A percentile compares a stretch with the other conserved stretches of the same genome.
phyloP scores from a whole-genome alignment of 2,329 filamentous ascomycete genomes.

The Calonectria crousiana region DNA sequence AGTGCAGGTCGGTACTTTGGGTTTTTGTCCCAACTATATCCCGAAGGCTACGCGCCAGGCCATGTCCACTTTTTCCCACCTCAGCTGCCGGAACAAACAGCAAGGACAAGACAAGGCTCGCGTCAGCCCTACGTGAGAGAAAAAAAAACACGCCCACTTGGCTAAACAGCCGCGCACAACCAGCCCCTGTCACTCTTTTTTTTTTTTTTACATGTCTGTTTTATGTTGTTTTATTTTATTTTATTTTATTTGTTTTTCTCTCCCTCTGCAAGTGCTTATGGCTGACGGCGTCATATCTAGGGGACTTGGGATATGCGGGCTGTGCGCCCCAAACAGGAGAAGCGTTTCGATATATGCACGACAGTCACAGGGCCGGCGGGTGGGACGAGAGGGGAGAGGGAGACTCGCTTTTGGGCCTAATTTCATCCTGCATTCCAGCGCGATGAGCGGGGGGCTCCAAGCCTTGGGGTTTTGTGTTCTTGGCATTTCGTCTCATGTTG shows the following conservation, averaged over 20 bases:
- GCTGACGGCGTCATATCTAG: background rate
- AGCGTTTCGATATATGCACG: slow-evolving; percentile 20
- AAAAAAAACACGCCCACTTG: slow-evolving; percentile 11
- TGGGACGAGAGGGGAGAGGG: background rate
- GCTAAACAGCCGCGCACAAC: slow-evolving; percentile 10
- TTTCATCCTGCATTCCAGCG: background rate
- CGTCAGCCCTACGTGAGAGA: slow-evolving; percentile 42
- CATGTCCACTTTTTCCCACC: slow-evolving; percentile 24
- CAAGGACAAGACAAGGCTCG: slow-evolving; percentile 31
- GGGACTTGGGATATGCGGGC: background rate
- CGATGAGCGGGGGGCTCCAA: background rate
- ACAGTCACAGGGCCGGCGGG: background rate
- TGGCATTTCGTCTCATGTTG: background rate
- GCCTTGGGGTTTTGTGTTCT: background rate
- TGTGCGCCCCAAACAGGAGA: slow-evolving; percentile 15
- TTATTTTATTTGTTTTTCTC: background rate
- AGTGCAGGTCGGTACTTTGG: slow-evolving; percentile 2
- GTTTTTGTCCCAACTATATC: slow-evolving; percentile 12
- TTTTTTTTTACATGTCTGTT: background rate
- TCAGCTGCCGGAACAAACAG: background rate
- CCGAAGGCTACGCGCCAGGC: slow-evolving; percentile 8
- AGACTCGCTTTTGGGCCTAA: background rate
- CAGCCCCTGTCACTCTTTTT: background rate
- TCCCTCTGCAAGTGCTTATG: slow-evolving; percentile 42
- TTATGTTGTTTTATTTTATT: background rate